Conservation (phyloP, 192 early-diverging fungal species). For the Dissophora ornata region DNA sequence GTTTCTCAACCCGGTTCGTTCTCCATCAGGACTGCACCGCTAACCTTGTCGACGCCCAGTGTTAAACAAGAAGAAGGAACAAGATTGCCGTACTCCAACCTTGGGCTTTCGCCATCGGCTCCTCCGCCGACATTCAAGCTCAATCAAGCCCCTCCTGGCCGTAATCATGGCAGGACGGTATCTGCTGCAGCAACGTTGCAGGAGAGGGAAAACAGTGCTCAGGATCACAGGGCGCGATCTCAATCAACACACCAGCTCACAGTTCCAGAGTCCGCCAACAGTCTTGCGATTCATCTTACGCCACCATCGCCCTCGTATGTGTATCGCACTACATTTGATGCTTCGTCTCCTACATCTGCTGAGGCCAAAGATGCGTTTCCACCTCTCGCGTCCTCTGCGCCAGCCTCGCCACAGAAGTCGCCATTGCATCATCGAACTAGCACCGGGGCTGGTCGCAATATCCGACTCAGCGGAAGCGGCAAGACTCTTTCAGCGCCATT, state of each 20-base stretch:
- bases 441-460: neutral
- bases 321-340: neutral
- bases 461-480: neutral
- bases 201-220: neutral
- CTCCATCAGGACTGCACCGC: slow-evolving; percentile 19
- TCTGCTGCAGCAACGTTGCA: slow-evolving; percentile 34
- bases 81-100: neutral
- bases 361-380: neutral
- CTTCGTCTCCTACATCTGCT: neutral
- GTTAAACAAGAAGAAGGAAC: neutral
- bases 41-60: neutral
- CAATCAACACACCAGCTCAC: slow-evolving; percentile 22
- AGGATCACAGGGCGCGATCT: neutral
- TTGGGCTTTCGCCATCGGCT: slow-evolving; percentile 7
- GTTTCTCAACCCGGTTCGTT: slow-evolving; percentile 41
- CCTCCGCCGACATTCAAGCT: neutral
- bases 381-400: neutral
- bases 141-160: neutral
- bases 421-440: neutral
- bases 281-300: slow-evolving; percentile 9
- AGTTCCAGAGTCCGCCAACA: slow-evolving; percentile 15
- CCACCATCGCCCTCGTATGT: slow-evolving; percentile 27
- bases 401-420: neutral
- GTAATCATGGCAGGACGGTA: slow-evolving; percentile 22
- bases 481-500: neutral